Evolutionary conservation across 768 basidiomycete species (phyloP).

Genomic region (Lentinula detonsa): DNA sequence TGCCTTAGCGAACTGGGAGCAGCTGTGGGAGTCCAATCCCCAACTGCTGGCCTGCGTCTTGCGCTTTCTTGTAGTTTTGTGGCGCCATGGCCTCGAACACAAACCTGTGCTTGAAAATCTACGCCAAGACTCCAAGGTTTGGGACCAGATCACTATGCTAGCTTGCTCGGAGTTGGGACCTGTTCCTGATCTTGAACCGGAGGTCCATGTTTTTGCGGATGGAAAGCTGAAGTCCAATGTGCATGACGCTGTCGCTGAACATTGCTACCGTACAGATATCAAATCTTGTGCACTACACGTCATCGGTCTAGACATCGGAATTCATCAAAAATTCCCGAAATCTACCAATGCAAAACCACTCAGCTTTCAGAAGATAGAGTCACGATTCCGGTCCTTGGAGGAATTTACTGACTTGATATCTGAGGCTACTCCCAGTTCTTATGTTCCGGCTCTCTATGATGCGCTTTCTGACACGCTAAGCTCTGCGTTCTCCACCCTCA

Average conservation of each 20-base stretch:
- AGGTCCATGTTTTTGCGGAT: constrained; percentile 40
- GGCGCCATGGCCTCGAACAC: constrained; percentile 79
- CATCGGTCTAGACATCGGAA: constrained; percentile 67
- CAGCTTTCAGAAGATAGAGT: constrained; percentile 55
- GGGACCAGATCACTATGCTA: constrained; percentile 62
- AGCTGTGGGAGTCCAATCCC: constrained; percentile 73
- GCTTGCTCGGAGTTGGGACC: constrained; percentile 68
- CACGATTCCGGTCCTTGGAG: constrained; percentile 54
- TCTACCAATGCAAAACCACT: constrained; percentile 39
- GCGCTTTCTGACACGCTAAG: constrained; percentile 44
- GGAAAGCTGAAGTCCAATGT: constrained; percentile 46
- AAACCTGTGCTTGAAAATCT: constrained; percentile 48
- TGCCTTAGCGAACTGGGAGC: constrained; percentile 63
- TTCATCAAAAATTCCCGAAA: constrained; percentile 39
- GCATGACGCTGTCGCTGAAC: constrained; percentile 54
- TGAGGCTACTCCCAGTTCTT: constrained; percentile 66
- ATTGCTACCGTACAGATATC: constrained; percentile 63
- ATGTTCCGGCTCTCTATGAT: constrained; percentile 70
- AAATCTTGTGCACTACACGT: constrained; percentile 76
- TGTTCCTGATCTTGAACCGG: constrained; percentile 58
- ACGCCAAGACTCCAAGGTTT: constrained; percentile 56
- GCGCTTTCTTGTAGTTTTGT: constrained; percentile 69
- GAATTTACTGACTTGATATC: constrained; percentile 59
- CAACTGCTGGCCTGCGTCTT: constrained; percentile 69
- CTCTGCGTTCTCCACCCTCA: constrained; percentile 50